phyloP scores from a whole-genome alignment of 164 flowering plant species.

The Magnolia officinalis region DNA sequence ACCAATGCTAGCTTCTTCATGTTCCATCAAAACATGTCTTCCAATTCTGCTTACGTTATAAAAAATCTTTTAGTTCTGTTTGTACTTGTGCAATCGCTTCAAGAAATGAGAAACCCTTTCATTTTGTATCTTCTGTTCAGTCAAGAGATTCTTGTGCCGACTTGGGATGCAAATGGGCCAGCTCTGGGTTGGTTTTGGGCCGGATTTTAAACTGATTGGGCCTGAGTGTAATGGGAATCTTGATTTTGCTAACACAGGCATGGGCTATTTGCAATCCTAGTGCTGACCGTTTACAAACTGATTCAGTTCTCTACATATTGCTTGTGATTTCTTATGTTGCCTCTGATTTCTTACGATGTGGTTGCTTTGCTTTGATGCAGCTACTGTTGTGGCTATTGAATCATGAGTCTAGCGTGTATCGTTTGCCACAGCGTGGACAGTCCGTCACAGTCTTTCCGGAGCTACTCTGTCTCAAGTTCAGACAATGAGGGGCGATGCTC shows the following conservation, averaged over 20 bases:
- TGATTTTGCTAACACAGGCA: neutral
- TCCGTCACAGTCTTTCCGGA: conserved; percentile 88
- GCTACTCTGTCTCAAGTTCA: conserved; percentile 81
- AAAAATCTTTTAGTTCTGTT: neutral
- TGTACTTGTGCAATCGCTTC: neutral
- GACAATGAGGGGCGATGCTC: conserved; percentile 82
- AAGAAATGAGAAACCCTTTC: no score
- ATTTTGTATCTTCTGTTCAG: no score
- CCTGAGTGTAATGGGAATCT: no score
- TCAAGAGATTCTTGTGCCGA: no score
- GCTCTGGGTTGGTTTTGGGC: no score
- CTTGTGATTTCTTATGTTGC: no score
- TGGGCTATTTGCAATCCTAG: neutral
- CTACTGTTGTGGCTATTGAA: neutral
- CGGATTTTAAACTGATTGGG: no score
- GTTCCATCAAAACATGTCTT: neutral
- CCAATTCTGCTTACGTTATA: neutral
- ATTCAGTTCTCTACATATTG: neutral
- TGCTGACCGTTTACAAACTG: neutral
- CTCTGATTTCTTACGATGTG: neutral
- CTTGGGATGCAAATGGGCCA: no score
- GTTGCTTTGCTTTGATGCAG: neutral
- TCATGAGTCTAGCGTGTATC: conserved; percentile 86
- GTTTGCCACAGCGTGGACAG: conserved; percentile 81
- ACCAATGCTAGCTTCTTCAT: neutral